A percentile compares a stretch with the other conserved stretches of the same genome.
Evolutionary conservation across 2,329 filamentous ascomycete genomes (phyloP).

Genomic region (Hypoxylon sp.): DNA sequence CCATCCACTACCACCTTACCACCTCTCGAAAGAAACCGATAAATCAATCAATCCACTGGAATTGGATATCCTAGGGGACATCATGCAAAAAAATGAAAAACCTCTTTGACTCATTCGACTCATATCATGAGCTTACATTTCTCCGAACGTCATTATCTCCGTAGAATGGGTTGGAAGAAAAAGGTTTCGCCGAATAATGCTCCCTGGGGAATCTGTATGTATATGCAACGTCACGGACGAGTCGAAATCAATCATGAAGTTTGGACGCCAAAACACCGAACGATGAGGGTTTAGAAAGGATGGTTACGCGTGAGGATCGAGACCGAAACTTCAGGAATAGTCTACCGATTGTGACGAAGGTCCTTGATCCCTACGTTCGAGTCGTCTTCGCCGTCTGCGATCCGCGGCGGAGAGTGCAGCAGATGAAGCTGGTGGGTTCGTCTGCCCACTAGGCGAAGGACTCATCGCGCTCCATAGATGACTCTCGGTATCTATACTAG

Average conservation of each 20-base stretch:
- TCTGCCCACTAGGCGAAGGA: slow-evolving; percentile 54
- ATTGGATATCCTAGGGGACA: slow-evolving; percentile 28
- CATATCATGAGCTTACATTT: slow-evolving; percentile 4
- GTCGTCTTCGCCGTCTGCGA: slow-evolving; percentile 62
- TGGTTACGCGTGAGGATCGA: slow-evolving; percentile 7
- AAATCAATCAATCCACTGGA: too few species aligned
- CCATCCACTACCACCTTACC: slow-evolving; percentile 25
- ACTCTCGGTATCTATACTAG: slow-evolving; percentile 57
- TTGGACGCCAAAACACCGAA: slow-evolving; percentile 35
- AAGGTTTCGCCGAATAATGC: slow-evolving; percentile 22
- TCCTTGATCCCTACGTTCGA: slow-evolving; percentile 60
- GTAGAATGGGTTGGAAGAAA: slow-evolving; percentile 7
- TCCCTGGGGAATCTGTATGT: slow-evolving; percentile 23
- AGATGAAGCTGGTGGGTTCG: slow-evolving; percentile 48
- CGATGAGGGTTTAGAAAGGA: slow-evolving; percentile 25
- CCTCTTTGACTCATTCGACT: slow-evolving; percentile 17
- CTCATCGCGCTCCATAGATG: slow-evolving; percentile 65
- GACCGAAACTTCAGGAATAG: slow-evolving; percentile 26
- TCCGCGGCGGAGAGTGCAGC: slow-evolving; percentile 57
- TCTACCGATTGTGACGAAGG: slow-evolving; percentile 35
- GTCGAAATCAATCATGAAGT: slow-evolving; percentile 23
- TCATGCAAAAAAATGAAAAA: slow-evolving; percentile 27
- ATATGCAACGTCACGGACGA: slow-evolving; percentile 22
- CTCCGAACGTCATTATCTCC: slow-evolving; percentile 26
- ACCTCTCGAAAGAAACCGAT: slow-evolving; percentile 11